Evolutionary conservation across 1,139 yeast species (phyloP).

Genomic region (Suzukiozyma palmioleophila): DNA sequence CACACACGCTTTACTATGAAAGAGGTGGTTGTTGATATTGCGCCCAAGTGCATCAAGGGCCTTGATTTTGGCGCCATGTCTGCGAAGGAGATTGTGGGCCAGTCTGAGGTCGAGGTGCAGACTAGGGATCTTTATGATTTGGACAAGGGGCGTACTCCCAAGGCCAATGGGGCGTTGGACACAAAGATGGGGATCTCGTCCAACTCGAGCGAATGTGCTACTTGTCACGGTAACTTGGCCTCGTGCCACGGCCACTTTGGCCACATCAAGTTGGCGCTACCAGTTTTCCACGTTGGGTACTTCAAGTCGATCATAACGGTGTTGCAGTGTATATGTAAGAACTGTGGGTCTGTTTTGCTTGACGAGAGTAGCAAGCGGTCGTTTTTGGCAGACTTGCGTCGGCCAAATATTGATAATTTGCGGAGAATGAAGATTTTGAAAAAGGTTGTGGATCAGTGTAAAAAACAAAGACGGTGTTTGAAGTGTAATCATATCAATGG

Average conservation of each 20-base stretch:
- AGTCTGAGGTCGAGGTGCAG: conserved; percentile 89
- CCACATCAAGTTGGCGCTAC: conserved; percentile 84
- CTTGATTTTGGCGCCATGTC: conserved; percentile 90
- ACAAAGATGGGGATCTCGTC: conserved; percentile 92
- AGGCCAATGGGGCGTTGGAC: conserved; percentile 83
- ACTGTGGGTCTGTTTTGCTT: conserved; percentile 74
- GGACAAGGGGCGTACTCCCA: conserved; percentile 76
- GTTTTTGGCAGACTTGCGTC: conserved; percentile 70
- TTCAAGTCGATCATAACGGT: conserved; percentile 89
- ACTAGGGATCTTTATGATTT: conserved; percentile 90
- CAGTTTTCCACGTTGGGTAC: conserved; percentile 96
- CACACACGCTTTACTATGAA: conserved; percentile 42
- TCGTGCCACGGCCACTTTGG: conserved; percentile 99
- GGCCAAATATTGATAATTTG: conserved; percentile 87
- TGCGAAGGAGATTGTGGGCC: conserved; percentile 86
- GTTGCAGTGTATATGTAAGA: conserved; percentile 87
- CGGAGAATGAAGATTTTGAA: conserved; percentile 87
- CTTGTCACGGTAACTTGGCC: conserved; percentile 90
- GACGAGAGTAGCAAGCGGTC: conserved; percentile 69
- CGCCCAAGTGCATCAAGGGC: conserved; percentile 88
- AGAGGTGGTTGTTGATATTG: conserved; percentile 71
- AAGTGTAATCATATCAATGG: conserved; percentile 89
- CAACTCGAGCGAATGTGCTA: conserved; percentile 75
- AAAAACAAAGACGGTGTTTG: conserved; percentile 88
- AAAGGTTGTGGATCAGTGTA: conserved; percentile 84